phyloP scores from a whole-genome alignment of 108 stramenopile species.

The Cyclotella distinguenda region DNA sequence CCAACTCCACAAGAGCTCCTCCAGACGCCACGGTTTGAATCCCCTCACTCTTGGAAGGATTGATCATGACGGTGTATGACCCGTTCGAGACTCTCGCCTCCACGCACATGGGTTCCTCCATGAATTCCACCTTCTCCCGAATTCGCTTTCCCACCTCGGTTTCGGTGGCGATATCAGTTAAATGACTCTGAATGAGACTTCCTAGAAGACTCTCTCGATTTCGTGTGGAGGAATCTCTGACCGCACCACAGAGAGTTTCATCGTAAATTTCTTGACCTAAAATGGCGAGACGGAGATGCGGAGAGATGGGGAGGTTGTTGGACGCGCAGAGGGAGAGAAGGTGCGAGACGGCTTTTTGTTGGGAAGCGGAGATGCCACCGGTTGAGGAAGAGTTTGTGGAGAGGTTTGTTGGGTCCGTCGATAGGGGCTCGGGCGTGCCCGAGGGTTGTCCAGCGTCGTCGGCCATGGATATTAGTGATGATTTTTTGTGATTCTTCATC shows the following conservation, averaged over 20 bases:
- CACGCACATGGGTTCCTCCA: not conserved
- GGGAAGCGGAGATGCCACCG: slow-evolving; percentile 1
- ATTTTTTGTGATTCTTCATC: no score
- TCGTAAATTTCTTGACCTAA: slow-evolving; percentile 25
- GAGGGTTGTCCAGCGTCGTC: no score
- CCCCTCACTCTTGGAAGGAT: not conserved
- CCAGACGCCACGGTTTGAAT: slow-evolving; percentile 32
- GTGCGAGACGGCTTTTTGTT: slow-evolving; percentile 14
- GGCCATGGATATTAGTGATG: no score
- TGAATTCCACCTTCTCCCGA: not conserved
- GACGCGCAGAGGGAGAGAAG: slow-evolving; percentile 16
- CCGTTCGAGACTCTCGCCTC: slow-evolving; percentile 29
- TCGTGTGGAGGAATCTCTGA: not conserved
- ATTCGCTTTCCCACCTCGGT: slow-evolving; percentile 3
- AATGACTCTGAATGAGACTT: slow-evolving; percentile 5
- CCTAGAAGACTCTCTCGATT: slow-evolving; percentile 20
- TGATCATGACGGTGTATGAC: slow-evolving; percentile 14
- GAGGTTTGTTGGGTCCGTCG: not conserved
- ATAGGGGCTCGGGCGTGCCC: not conserved
- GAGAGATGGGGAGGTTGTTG: slow-evolving; percentile 25
- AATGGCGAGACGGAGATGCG: slow-evolving; percentile 24
- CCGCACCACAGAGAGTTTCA: not conserved
- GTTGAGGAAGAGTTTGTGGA: no score
- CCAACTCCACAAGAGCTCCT: slow-evolving; percentile 5
- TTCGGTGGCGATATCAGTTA: slow-evolving; percentile 3